Base-by-base conservation (phyloP, 129 eudicot genomes). In the Dittrichia graveolens region DNA sequence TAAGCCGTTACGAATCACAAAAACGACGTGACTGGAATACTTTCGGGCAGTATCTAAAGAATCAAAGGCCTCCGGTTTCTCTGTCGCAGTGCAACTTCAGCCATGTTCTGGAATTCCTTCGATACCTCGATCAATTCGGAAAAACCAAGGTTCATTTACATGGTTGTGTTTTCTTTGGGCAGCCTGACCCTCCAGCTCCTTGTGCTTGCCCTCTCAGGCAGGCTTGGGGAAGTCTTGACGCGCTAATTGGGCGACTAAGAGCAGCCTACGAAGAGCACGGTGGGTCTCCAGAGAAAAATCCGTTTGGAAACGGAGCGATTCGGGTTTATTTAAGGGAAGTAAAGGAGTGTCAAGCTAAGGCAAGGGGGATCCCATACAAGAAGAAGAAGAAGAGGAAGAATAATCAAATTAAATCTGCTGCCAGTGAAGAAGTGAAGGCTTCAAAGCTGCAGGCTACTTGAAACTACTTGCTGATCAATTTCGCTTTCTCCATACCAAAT, bases 221-320 rank as follows among this genome's bases (percentile, higher is more conserved):
- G 60, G 96, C 96, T n/a, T 90, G 96, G 96, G 95, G 96, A 16
- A 90, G 96, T 72, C 89, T 90, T 3, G 96, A 90, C 16, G 91
- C 96, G 12, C 67, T 90, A 56, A 87, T 90, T n/a, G 96, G 96
- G 52, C 82, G 96, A 42, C 81, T 90, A 7, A 80, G 96, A 81
- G 96, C 96, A 1, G 96, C 96, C 4, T 90, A 87, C 31, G 96
- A 90, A 41, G 96, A 90, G 72, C 80, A 90, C 83, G 96, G 91
- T 2, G 95, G 95, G 16, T 71, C 91, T 40, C 86, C 85, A 0
- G 96, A 87, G 74, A 83, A 74, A 11, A 90, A 90, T 64, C 96
- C 96, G 1, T 90, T 90, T 63, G 96, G 87, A 39, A 80, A 86
- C 46, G 86, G 89, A n/a, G 85, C 95, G 15, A 90, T 90, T 74